phyloP scores from a whole-genome alignment of 2,329 filamentous ascomycete species.

The Fusarium verticillioides region DNA sequence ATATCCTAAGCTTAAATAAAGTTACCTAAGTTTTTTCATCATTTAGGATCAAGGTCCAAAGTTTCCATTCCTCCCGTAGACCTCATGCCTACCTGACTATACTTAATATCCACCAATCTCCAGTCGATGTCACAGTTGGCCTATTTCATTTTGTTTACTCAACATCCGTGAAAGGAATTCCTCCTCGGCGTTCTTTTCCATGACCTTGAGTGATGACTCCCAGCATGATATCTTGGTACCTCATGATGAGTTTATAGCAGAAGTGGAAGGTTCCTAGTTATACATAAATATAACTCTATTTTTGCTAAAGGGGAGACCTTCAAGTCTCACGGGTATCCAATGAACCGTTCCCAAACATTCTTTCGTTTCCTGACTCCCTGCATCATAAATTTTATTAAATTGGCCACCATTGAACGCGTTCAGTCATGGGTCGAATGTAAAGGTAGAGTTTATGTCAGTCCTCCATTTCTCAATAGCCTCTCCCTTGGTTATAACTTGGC shows the following conservation, averaged over 20 bases:
- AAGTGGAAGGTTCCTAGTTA: neutral
- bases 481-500: neutral
- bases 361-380: neutral
- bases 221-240: neutral
- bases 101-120: neutral
- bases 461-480: constrained; percentile 17
- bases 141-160: neutral
- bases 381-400: neutral
- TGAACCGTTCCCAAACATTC: neutral
- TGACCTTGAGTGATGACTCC: neutral
- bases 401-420: neutral
- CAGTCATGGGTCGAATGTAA: neutral
- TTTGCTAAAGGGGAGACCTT: neutral
- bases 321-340: constrained; percentile 15
- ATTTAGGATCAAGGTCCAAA: neutral
- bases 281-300: neutral
- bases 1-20: neutral
- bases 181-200: neutral
- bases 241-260: neutral
- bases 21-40: neutral
- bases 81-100: neutral
- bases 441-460: neutral
- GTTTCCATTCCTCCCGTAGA: neutral
- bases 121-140: neutral
- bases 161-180: neutral